Evolutionary conservation across 345 rosid genomes (phyloP).

Genomic region (Clarkia xantiana): DNA sequence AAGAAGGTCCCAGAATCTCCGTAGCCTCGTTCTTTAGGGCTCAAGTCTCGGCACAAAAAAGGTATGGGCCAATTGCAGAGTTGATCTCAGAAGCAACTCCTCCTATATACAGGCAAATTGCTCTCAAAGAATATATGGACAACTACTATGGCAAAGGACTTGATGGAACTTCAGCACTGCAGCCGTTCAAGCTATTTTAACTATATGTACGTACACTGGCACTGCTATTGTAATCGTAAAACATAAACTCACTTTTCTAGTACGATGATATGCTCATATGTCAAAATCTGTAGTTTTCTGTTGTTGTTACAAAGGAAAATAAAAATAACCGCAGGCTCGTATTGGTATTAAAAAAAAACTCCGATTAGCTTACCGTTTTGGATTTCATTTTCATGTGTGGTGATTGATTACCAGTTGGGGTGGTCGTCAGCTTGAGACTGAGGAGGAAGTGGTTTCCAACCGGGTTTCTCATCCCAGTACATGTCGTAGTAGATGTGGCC

Average conservation of each 20-base stretch:
- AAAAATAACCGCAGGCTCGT: too few relatives aligned
- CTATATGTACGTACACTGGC: too few relatives aligned
- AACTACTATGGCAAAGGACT: slow-evolving; percentile 18
- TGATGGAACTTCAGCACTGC: slow-evolving; percentile 13
- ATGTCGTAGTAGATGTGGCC: slow-evolving; percentile 92
- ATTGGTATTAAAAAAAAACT: too few relatives aligned
- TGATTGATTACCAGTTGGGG: slow-evolving; percentile 40
- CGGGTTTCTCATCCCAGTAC: slow-evolving; percentile 96
- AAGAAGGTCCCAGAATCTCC: neutral
- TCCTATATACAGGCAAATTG: slow-evolving; percentile 30
- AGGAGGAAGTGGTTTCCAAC: slow-evolving; percentile 83
- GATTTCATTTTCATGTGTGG: too few relatives aligned
- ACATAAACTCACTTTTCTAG: too few relatives aligned
- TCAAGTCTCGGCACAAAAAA: neutral
- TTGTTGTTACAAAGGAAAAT: too few relatives aligned
- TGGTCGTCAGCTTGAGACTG: slow-evolving; percentile 60
- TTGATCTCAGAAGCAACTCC: slow-evolving; percentile 32
- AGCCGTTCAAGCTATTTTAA: slow-evolving; percentile 8
- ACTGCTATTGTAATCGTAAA: too few relatives aligned
- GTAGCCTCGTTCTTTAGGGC: neutral
- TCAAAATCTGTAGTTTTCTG: too few relatives aligned
- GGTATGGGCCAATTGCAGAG: slow-evolving; percentile 20
- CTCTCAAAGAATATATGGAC: slow-evolving; percentile 13
- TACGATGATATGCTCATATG: too few relatives aligned
- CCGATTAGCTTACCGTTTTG: neutral